phyloP scores from a whole-genome alignment of 2,329 filamentous ascomycete genomes.

The Pseudocercospora fuligena region DNA sequence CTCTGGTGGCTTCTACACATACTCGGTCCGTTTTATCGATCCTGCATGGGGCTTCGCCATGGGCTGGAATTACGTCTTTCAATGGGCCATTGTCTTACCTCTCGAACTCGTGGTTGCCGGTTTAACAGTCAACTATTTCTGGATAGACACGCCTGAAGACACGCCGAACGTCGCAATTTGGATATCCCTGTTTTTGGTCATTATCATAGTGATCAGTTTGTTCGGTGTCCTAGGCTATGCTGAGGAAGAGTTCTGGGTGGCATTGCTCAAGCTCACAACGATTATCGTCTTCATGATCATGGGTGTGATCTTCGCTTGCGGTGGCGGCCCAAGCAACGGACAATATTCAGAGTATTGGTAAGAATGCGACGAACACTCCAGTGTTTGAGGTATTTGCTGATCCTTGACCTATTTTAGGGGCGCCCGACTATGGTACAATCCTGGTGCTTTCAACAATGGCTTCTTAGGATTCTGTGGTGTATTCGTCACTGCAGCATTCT shows the following conservation, averaged over 20 bases:
- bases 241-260: constrained; percentile 38
- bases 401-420: constrained; percentile 41
- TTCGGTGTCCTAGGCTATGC: constrained; percentile 38
- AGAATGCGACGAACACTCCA: constrained; percentile 29
- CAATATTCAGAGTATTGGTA: constrained; percentile 37
- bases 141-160: constrained; percentile 18
- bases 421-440: constrained; percentile 52
- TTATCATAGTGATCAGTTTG: constrained; percentile 34
- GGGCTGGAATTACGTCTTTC: constrained; percentile 39
- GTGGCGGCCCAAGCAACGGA: constrained; percentile 56
- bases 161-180: constrained; percentile 29
- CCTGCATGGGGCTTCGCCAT: constrained; percentile 43
- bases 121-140: constrained; percentile 36
- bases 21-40: constrained; percentile 52
- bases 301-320: constrained; percentile 61
- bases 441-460: constrained; percentile 55
- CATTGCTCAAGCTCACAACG: constrained; percentile 41
- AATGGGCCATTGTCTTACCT: constrained; percentile 36
- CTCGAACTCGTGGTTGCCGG: constrained; percentile 35
- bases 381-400: background rate
- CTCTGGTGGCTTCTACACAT: constrained; percentile 48
- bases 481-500: constrained; percentile 67
- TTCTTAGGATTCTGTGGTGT: constrained; percentile 69
- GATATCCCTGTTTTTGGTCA: constrained; percentile 32
- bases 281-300: constrained; percentile 67